Evolutionary conservation across 1,284 basidiomycete species (phyloP).

Genomic region (Pterulicium gracile): DNA sequence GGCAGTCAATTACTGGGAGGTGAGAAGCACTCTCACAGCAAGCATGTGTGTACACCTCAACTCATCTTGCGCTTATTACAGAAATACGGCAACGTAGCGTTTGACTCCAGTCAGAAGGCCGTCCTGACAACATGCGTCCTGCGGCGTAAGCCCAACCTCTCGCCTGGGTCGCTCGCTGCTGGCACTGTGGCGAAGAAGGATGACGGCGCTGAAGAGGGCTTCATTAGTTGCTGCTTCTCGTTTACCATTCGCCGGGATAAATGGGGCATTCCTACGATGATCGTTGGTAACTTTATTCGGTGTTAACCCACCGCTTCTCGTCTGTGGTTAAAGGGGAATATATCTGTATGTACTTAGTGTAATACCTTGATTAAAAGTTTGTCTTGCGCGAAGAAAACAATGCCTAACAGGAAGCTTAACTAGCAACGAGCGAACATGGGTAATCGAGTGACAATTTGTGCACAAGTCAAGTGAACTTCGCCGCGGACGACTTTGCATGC

Average conservation of each 20-base stretch:
- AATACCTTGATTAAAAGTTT: too few relatives aligned
- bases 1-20: conserved; percentile 97
- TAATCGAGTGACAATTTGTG: too few relatives aligned
- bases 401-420: too few relatives aligned
- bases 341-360: too few relatives aligned
- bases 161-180: conserved; percentile 17
- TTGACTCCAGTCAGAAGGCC: conserved; percentile 81
- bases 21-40: conserved; percentile 21
- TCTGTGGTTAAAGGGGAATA: too few relatives aligned
- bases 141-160: conserved; percentile 57
- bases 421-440: too few relatives aligned
- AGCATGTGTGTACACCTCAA: conserved; percentile 5
- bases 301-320: too few relatives aligned
- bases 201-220: conserved; percentile 14
- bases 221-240: conserved; percentile 43
- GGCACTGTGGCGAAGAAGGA: conserved; percentile 9
- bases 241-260: conserved; percentile 46
- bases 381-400: too few relatives aligned
- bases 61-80: conserved; percentile 19
- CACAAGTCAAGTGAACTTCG: too few relatives aligned
- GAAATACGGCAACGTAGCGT: conserved; percentile 93
- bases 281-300: conserved; percentile 20
- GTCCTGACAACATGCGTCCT: conserved; percentile 91
- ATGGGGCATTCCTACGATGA: conserved; percentile 33
- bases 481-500: too few relatives aligned